Conservation (phyloP, 148 eudicot species). For the Rhododendron henanense region DNA sequence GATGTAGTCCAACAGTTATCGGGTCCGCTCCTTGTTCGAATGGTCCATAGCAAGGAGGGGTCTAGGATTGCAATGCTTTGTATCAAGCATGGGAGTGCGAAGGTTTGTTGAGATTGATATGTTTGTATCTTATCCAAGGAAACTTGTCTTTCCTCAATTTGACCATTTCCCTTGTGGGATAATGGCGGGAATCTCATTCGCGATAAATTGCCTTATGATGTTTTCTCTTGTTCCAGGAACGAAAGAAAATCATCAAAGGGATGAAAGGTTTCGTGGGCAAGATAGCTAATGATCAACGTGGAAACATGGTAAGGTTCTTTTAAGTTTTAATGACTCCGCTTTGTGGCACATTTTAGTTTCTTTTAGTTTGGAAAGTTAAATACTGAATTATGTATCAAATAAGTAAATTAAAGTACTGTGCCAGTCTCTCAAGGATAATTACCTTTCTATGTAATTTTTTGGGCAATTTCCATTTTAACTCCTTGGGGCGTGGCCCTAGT, state of each 20-base stretch:
- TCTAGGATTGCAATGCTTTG: constrained; percentile 78
- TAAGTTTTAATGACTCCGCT: not conserved
- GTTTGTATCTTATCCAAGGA: not conserved
- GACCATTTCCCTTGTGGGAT: not conserved
- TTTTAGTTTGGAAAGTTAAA: not conserved
- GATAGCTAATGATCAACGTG: constrained; percentile 62
- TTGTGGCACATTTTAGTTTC: not conserved
- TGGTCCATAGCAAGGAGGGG: constrained; percentile 85
- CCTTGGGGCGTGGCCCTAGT: not conserved
- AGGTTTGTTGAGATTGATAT: constrained; percentile 45
- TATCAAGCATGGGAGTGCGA: constrained; percentile 84
- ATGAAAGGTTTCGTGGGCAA: constrained; percentile 71
- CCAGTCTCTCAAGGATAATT: not conserved
- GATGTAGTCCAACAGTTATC: constrained; percentile 72
- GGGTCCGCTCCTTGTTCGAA: constrained; percentile 68
- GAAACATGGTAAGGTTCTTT: constrained; percentile 58
- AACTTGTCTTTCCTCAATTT: not conserved
- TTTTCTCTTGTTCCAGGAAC: constrained; percentile 42
- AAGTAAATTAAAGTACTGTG: too few relatives aligned
- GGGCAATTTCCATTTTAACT: not conserved
- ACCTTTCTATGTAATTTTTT: not conserved
- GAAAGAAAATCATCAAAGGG: constrained; percentile 85
- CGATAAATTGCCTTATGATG: constrained; percentile 11
- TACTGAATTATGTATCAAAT: not conserved
- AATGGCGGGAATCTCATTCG: not conserved